Conservation (phyloP, 352 stramenopile species). For the Phytopythium mirpurense region DNA sequence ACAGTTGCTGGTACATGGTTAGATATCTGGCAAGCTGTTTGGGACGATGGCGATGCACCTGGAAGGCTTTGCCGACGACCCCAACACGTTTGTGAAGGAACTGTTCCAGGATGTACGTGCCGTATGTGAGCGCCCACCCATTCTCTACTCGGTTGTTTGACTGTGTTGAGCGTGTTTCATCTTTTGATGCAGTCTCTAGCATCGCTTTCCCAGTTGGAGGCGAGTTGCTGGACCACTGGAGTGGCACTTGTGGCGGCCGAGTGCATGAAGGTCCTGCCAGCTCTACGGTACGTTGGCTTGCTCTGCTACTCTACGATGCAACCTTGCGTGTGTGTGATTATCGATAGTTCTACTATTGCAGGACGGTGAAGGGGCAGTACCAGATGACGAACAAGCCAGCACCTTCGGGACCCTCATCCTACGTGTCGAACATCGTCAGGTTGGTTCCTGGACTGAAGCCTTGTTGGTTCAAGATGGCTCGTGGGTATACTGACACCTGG, state of each 20-base stretch:
- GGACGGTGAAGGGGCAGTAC: constrained; percentile 85
- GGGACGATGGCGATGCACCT: constrained; percentile 26
- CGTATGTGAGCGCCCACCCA: too few species aligned
- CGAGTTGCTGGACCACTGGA: constrained; percentile 57
- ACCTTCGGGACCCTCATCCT: constrained; percentile 62
- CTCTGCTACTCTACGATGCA: neutral
- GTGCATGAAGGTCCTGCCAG: constrained; percentile 85
- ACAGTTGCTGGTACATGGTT: too few species aligned
- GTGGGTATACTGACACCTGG: too few species aligned
- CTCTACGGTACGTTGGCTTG: constrained; percentile 44
- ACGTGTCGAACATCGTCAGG: constrained; percentile 73
- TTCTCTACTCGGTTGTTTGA: too few species aligned
- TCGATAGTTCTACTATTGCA: constrained; percentile 6
- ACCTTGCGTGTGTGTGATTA: neutral
- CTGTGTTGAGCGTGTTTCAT: too few species aligned
- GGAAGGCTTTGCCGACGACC: constrained; percentile 37
- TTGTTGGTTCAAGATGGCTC: neutral
- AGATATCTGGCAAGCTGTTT: constrained; percentile 56
- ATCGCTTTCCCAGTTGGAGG: constrained; percentile 36
- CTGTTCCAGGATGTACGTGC: constrained; percentile 33
- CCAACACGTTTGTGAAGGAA: constrained; percentile 37
- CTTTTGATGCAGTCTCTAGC: constrained; percentile 26
- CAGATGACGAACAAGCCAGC: constrained; percentile 88
- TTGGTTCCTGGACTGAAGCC: constrained; percentile 9
- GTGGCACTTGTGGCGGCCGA: constrained; percentile 60